Base-by-base conservation (phyloP, 768 basidiomycete species). In the Daedalea quercina region DNA sequence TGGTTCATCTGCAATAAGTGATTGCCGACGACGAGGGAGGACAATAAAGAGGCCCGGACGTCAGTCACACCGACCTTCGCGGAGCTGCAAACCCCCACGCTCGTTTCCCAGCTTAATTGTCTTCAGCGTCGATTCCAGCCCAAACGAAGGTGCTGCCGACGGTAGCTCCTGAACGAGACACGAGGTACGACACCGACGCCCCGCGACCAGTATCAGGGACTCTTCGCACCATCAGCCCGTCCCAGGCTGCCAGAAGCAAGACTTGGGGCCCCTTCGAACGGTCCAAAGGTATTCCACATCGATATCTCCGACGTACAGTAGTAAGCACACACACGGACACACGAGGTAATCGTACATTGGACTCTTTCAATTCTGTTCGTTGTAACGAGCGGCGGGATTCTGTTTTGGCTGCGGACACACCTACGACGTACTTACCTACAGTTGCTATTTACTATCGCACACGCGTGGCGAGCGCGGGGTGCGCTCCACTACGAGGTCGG, bases 401-500 rank as follows among this genome's bases (percentile, higher is more conserved):
- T 35, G 11, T 37, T 49, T 34, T 35, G 48, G 48, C 48, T 49
- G 48, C 48, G 23, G 24, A 49, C 23, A 49, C 34, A 49, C 35
- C 48, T 40, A 49, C 48, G 34, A 26, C 44, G 34, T 49, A 40
- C 48, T 49, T 49, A 49, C 48, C 34, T 49, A 49, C 48, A 26
- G 34, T 47, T 35, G 48, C 48, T 49, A 49, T 49, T 37, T 49
- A 49, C 48, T 49, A 49, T 40, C 22, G 48, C 34, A 40, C 48
- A 40, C 48, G 25, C 22, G 34, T 13, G 20, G 28, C 46, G 46
- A 20, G 31, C 46, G 23, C 7, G 25, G 25, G 9, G n/a, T 19
- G 17, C 22, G 26, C 24, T 34, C 46, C 46, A 47, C 31, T 47
- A 47, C 46, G 31, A 28, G 46, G 6, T 22, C 46, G 46, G 31